Conservation (phyloP, 1,139 yeast genomes). For the Suhomyces bribrorum region DNA sequence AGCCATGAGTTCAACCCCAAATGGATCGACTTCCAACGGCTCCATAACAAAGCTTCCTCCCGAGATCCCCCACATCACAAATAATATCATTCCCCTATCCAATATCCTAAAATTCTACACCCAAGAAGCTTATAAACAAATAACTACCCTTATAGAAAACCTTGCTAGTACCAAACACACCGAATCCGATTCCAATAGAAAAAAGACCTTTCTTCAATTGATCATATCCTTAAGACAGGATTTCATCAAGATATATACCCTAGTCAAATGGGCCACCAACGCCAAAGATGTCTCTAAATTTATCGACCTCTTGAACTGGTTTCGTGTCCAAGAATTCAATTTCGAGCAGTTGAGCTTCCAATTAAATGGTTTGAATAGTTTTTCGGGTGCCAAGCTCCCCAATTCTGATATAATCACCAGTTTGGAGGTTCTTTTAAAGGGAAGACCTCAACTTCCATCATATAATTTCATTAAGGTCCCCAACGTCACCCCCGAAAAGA, state of each 20-base stretch:
- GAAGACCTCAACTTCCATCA: constrained; percentile 74
- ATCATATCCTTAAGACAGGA: constrained; percentile 76
- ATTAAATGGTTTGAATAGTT: constrained; percentile 58
- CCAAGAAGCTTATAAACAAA: constrained; percentile 63
- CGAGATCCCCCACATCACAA: constrained; percentile 70
- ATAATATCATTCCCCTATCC: constrained; percentile 67
- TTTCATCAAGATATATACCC: constrained; percentile 77
- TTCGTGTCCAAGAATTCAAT: constrained; percentile 71
- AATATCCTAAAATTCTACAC: constrained; percentile 60
- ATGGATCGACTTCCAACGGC: not conserved
- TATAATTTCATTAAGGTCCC: constrained; percentile 57
- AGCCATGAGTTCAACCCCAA: not conserved
- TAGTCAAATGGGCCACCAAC: constrained; percentile 82
- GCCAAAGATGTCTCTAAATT: constrained; percentile 69
- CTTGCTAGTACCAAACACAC: constrained; percentile 36
- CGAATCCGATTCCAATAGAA: constrained; percentile 61
- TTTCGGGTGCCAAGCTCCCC: constrained; percentile 83
- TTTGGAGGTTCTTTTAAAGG: constrained; percentile 75
- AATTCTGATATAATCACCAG: constrained; percentile 88
- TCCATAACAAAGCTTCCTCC: constrained; percentile 29
- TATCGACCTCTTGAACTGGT: constrained; percentile 86
- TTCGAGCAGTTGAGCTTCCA: constrained; percentile 60
- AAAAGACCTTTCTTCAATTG: constrained; percentile 65
- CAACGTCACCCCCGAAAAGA: constrained; percentile 55
- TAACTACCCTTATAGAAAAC: constrained; percentile 62